These are phyloP conservation scores for Cornus controversa DNA, from an alignment of 148 eudicot species.

Conservation along the genomic window DNA sequence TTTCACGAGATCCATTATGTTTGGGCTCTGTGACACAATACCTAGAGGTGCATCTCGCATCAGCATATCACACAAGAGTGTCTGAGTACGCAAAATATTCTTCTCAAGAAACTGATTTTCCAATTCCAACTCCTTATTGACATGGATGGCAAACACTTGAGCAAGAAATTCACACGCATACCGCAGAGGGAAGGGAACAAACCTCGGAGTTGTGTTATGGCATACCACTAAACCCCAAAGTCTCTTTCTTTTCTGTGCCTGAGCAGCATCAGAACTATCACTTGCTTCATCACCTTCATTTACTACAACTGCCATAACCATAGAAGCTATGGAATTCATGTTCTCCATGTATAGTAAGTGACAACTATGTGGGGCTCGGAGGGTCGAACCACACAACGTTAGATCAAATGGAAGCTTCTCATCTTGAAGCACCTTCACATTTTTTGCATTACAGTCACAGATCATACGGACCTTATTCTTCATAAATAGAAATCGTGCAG, in stretches of 20 bases:
- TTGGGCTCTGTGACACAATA: slow-evolving; percentile 77
- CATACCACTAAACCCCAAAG: slow-evolving; percentile 98
- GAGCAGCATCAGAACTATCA: slow-evolving; percentile 38
- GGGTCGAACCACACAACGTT: slow-evolving; percentile 87
- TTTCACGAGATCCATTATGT: slow-evolving; percentile 90
- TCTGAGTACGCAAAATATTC: slow-evolving; percentile 83
- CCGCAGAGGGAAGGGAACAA: slow-evolving; percentile 89
- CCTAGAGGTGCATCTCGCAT: slow-evolving; percentile 88
- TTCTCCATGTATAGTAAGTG: slow-evolving; percentile 91
- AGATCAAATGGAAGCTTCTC: slow-evolving; percentile 62
- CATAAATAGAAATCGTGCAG: slow-evolving; percentile 84
- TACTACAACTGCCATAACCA: slow-evolving; percentile 90
- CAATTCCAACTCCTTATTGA: slow-evolving; percentile 79
- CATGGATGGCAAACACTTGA: slow-evolving; percentile 90
- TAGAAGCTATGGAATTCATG: slow-evolving; percentile 88
- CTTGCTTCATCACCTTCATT: slow-evolving; percentile 69
- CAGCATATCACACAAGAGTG: slow-evolving; percentile 88
- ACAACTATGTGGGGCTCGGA: slow-evolving; percentile 91
- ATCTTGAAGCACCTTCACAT: slow-evolving; percentile 75
- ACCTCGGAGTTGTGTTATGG: slow-evolving; percentile 79
- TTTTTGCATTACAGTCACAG: slow-evolving; percentile 73
- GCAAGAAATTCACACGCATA: slow-evolving; percentile 94
- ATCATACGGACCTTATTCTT: slow-evolving; percentile 94
- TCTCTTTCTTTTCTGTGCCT: slow-evolving; percentile 58
- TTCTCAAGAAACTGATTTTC: slow-evolving; percentile 80